Evolutionary conservation across 768 basidiomycete genomes (phyloP).

Genomic region (Podaxis sp.): DNA sequence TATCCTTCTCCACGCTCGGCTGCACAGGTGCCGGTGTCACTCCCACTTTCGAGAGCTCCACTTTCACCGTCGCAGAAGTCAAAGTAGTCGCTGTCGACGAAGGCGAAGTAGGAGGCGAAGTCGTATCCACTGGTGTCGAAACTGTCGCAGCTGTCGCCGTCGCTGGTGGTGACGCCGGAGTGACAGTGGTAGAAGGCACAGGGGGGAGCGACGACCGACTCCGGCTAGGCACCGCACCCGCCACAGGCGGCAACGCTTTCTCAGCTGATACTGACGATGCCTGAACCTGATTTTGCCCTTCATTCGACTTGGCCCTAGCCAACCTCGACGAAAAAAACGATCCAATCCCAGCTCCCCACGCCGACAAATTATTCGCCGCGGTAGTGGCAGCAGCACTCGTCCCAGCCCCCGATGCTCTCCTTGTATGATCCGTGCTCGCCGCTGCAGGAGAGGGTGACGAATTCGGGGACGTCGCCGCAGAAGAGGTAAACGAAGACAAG

Average conservation of each 20-base stretch:
- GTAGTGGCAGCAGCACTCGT: slow-evolving; percentile 15
- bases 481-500: slow-evolving; percentile 3
- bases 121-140: background rate
- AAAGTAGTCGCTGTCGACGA: background rate
- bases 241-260: slow-evolving; percentile 2
- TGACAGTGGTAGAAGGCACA: background rate
- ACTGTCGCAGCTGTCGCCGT: background rate
- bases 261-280: background rate
- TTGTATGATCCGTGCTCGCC: slow-evolving; percentile 1
- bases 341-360: slow-evolving; percentile 34
- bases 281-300: background rate
- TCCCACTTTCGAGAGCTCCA: background rate
- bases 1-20: background rate
- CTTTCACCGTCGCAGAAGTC: background rate
- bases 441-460: slow-evolving; percentile 2
- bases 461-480: background rate
- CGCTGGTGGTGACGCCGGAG: background rate
- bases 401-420: slow-evolving; percentile 21
- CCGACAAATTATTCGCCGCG: slow-evolving; percentile 17
- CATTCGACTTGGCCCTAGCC: slow-evolving; percentile 5
- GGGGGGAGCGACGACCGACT: slow-evolving; percentile 1
- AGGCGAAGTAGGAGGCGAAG: background rate
- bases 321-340: slow-evolving; percentile 31
- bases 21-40: background rate
- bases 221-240: background rate